Base-by-base conservation (phyloP, 345 rosid genomes). In the Eucalyptus erythrocorys region DNA sequence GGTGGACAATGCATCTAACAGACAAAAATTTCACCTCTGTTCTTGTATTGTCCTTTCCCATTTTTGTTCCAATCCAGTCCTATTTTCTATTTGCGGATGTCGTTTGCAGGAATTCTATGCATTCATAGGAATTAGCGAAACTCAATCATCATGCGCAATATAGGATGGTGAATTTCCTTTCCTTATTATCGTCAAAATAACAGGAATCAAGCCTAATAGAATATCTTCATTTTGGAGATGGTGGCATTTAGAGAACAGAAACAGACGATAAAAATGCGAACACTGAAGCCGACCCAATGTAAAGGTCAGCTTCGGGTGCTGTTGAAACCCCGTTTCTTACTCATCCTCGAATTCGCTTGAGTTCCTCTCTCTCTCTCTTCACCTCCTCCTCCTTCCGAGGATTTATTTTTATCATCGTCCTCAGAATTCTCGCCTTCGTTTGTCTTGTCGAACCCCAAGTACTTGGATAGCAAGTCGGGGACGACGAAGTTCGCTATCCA, bases 401-500 rank as follows among this genome's bases (percentile, higher is more conserved):
- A 79, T 80, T 42, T 81, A 22, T 81, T 45, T 57, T 22, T 21
- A 43, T 81, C 71, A 15, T 64, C 47, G 32, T 49, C 87, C 87
- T 86, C 84, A 11, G 84, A 21, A 21, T 76, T 40, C 47, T 76
- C 47, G 47, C 45, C 93, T 76, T 91, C 81, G 11, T 53, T 85
- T 32, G 51, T 64, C 86, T 90, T 47, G 87, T 92, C 90, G 40
- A 86, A 76, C 68, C 86, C 89, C 34, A 66, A 76, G 55, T 89
- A 66, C 91, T 90, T 91, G 90, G 90, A 86, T 48, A 93, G 64
- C 57, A 91, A 85, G 89, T 82, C 86, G 2, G 95, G 94, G 15
- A 91, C 93, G 8, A 93, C 76, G 59, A 92, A 93, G 55, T 93
- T 93, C 7, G 94, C 76, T 22, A 92, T 82, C 45, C 88, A 88